A percentile compares a stretch with the other conserved stretches of the same genome.
Conservation (phyloP, 108 stramenopile genomes). For the Cyclostephanos invisitatus region DNA sequence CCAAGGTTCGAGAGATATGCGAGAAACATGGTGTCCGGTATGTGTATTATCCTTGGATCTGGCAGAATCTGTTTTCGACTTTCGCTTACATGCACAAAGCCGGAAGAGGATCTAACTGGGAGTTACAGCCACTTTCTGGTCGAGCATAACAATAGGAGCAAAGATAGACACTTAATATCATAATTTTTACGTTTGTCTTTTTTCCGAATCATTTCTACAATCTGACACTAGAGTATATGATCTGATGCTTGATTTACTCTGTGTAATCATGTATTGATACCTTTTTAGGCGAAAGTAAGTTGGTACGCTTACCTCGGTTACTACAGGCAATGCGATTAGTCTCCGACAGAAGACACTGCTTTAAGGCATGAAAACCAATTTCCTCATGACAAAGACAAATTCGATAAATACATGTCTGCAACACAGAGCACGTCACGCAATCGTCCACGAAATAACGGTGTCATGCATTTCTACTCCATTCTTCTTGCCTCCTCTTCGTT, state of each 20-base stretch:
- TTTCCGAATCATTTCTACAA: not conserved
- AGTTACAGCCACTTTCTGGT: conserved; percentile 55
- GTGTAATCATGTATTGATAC: not conserved
- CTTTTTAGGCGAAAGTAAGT: too few species aligned
- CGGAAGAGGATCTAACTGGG: conserved; percentile 79
- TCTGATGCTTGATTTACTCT: not conserved
- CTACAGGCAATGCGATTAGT: too few species aligned
- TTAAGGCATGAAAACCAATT: not conserved
- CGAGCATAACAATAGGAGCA: conserved; percentile 18
- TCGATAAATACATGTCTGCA: not conserved
- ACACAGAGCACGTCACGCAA: not conserved
- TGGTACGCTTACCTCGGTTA: too few species aligned
- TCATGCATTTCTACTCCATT: not conserved
- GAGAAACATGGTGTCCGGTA: conserved; percentile 92
- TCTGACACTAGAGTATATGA: not conserved
- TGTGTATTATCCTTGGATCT: conserved; percentile 83
- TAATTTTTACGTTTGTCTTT: too few species aligned
- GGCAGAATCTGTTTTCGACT: conserved; percentile 79
- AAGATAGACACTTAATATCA: not conserved
- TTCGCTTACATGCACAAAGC: conserved; percentile 81
- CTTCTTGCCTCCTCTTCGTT: not conserved
- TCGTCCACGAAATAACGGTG: not conserved
- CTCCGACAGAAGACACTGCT: too few species aligned
- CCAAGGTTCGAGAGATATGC: conserved; percentile 92
- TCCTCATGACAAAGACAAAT: not conserved